phyloP scores from a whole-genome alignment of 2,329 filamentous ascomycete genomes.

The Zalaria obscura region DNA sequence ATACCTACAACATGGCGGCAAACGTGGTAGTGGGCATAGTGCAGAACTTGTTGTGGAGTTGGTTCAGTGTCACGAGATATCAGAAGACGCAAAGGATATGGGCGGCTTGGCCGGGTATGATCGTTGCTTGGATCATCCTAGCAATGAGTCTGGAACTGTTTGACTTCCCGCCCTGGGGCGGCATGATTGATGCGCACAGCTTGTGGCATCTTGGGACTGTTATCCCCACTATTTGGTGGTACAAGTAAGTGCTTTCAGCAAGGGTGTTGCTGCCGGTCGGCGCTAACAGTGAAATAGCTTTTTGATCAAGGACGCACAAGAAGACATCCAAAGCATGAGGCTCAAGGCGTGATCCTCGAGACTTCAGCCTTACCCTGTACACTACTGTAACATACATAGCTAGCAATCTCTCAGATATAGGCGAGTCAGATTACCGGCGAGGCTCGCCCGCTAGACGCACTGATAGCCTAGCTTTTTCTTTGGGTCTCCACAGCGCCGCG shows the following conservation, averaged over 20 bases:
- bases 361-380: neutral
- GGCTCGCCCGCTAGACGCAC: neutral
- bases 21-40: conserved; percentile 73
- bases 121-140: conserved; percentile 80
- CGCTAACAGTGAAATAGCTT: conserved; percentile 43
- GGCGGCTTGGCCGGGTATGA: conserved; percentile 80
- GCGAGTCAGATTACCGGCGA: neutral
- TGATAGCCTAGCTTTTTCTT: neutral
- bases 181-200: conserved; percentile 82
- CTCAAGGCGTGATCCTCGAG: conserved; percentile 46
- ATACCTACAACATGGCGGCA: conserved; percentile 94
- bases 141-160: conserved; percentile 94
- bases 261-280: neutral
- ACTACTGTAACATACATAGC: neutral
- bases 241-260: conserved; percentile 54
- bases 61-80: conserved; percentile 67
- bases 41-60: conserved; percentile 74
- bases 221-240: conserved; percentile 76
- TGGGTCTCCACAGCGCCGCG: neutral
- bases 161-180: conserved; percentile 76
- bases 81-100: conserved; percentile 56
- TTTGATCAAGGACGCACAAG: conserved; percentile 68
- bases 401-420: neutral
- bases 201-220: conserved; percentile 95
- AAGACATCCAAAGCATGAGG: conserved; percentile 61